These are phyloP conservation scores for Verbascum thapsus DNA, from an alignment of 257 asterid genomes.

Conservation along the genomic window DNA sequence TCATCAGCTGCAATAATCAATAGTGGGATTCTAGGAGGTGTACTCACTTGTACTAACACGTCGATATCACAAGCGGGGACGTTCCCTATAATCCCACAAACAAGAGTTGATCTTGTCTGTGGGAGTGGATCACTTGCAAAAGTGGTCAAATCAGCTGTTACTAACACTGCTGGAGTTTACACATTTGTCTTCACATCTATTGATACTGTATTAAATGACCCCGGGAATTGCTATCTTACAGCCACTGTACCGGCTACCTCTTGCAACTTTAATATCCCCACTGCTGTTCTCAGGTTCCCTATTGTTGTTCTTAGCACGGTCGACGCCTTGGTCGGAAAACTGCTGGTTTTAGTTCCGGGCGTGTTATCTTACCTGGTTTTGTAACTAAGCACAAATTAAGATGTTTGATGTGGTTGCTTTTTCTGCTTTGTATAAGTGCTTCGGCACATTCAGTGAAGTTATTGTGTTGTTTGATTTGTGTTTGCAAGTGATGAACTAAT, in stretches of 20 bases:
- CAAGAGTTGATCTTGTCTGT: neutral
- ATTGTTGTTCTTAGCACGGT: slow-evolving; percentile 12
- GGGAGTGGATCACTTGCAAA: neutral
- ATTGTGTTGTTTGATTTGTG: neutral
- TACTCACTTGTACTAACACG: neutral
- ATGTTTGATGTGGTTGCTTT: neutral
- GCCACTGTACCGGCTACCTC: neutral
- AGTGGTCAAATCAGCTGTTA: neutral
- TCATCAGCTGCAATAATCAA: neutral
- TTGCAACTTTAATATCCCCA: slow-evolving; percentile 10
- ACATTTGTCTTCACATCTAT: neutral
- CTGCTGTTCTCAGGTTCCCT: slow-evolving; percentile 18
- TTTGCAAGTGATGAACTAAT: neutral
- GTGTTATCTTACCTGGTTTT: neutral
- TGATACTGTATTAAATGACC: neutral
- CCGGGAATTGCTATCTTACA: neutral
- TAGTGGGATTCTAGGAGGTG: slow-evolving; percentile 9
- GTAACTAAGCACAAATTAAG: neutral
- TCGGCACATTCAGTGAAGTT: neutral
- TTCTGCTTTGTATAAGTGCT: neutral
- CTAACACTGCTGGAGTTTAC: slow-evolving; percentile 7
- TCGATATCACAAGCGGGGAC: neutral
- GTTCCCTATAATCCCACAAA: neutral
- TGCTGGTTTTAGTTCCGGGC: slow-evolving; percentile 5
- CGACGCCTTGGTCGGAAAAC: slow-evolving; percentile 2